phyloP scores from a whole-genome alignment of 2,329 filamentous ascomycete genomes.

The Ophiostoma novo-ulmi region DNA sequence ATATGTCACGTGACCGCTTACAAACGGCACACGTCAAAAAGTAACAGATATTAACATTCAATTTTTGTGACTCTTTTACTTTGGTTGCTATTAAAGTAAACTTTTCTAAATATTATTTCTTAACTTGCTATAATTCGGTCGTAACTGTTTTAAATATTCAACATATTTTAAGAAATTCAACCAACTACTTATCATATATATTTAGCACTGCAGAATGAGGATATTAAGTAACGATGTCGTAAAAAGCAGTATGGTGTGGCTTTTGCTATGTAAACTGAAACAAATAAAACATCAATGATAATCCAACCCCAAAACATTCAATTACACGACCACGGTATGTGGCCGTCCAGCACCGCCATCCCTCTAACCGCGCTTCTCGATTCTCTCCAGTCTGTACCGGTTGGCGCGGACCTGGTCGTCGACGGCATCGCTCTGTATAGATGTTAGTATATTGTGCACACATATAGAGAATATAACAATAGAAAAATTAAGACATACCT shows the following conservation, averaged over 20 bases:
- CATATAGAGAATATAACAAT: neutral
- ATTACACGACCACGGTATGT: neutral
- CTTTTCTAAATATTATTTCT: neutral
- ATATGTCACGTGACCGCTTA: neutral
- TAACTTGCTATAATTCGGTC: too few relatives aligned
- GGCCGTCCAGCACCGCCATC: neutral
- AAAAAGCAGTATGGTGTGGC: neutral
- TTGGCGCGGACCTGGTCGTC: constrained; percentile 64
- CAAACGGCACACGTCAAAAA: neutral
- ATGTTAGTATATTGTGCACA: neutral
- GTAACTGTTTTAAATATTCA: too few relatives aligned
- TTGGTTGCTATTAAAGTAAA: neutral
- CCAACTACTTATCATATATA: neutral
- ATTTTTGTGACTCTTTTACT: neutral
- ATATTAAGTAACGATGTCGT: neutral
- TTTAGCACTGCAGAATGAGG: neutral
- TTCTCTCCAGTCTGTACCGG: constrained; percentile 52
- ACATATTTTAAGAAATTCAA: neutral
- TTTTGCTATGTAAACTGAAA: constrained; percentile 12
- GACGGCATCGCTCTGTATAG: constrained; percentile 67
- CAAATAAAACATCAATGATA: constrained; percentile 5
- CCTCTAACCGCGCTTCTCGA: constrained; percentile 23
- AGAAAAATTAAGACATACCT: constrained; percentile 49
- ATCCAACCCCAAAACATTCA: neutral
- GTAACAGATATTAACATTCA: neutral